A percentile compares a stretch with the other conserved stretches of the same genome.
These are phyloP conservation scores for Zygnema circumcarinatum DNA, from an alignment of 139 green algal species.

Conservation along the genomic window DNA sequence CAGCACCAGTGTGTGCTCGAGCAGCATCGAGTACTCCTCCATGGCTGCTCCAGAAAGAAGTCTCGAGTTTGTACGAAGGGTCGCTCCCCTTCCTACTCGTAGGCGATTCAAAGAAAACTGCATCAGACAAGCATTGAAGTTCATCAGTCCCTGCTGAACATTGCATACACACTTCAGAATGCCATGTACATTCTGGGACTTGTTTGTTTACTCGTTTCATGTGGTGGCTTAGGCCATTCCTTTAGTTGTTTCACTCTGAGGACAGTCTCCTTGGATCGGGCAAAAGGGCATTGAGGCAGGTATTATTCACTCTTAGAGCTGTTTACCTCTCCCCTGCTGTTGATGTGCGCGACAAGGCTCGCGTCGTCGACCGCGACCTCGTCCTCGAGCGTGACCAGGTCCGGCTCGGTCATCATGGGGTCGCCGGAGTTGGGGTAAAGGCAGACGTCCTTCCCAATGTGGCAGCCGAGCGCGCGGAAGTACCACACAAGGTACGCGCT, in stretches of 20 bases:
- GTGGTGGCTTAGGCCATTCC: too few relatives aligned
- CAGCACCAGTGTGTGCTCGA: constrained; percentile 59
- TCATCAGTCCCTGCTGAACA: too few relatives aligned
- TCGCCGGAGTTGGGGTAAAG: constrained; percentile 47
- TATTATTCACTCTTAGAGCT: too few relatives aligned
- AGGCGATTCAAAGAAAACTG: constrained; percentile 13
- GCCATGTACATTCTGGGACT: too few relatives aligned
- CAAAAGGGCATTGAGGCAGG: too few relatives aligned
- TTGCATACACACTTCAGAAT: too few relatives aligned
- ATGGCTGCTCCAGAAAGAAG: constrained; percentile 37
- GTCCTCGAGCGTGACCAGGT: constrained; percentile 53
- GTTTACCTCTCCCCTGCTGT: constrained; percentile 27
- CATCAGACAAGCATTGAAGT: too few relatives aligned
- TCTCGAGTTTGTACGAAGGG: constrained; percentile 2
- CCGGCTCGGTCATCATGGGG: constrained; percentile 54
- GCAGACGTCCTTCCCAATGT: constrained; percentile 55
- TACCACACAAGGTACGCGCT: constrained; percentile 24
- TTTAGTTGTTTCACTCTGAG: too few relatives aligned
- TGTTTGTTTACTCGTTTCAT: too few relatives aligned
- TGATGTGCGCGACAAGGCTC: constrained; percentile 48
- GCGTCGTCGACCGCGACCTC: constrained; percentile 43
- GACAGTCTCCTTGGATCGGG: too few relatives aligned
- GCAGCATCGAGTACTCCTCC: constrained; percentile 35
- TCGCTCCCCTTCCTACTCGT: constrained; percentile 24
- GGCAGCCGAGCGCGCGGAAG: constrained; percentile 34